Conservation (phyloP, 176 grass and related monocot species). For the Hordeum vulgare region MorexV3_pseudomolecules_assembly NC_058519.1:296369157-296369656, state of each 20-base stretch:
- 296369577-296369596: neutral
- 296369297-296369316: neutral
- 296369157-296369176: neutral
- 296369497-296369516: neutral
- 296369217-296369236: neutral
- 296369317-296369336: constrained; percentile 71
- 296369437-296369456: constrained; percentile 16
- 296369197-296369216: neutral
- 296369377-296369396: constrained; percentile 79
- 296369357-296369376: constrained; percentile 92
- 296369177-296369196: neutral
- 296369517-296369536: neutral
- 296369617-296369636: neutral
- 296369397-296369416: constrained; percentile 48
- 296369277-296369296: constrained; percentile 17
- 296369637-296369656: neutral
- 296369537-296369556: neutral
- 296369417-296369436: constrained; percentile 49
- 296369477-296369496: too few species aligned
- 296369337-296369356: constrained; percentile 72
- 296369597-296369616: neutral
- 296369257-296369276: neutral
- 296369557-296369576: neutral
- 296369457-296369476: too few species aligned
- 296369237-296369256: neutral